These are phyloP conservation scores for Paramecium tetraurelia DNA, from an alignment of 73 alveolate species.

Conservation along the genomic window DNA sequence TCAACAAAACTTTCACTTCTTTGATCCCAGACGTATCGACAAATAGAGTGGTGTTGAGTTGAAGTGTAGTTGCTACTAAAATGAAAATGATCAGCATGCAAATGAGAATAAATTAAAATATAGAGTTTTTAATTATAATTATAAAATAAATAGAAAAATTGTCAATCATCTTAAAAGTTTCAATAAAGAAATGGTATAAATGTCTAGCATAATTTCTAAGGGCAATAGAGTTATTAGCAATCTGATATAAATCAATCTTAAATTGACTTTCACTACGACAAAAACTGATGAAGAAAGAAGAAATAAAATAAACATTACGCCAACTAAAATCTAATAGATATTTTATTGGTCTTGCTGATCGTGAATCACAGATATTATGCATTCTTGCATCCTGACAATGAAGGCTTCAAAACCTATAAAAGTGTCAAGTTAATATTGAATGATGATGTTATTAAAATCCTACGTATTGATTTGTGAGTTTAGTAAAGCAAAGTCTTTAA, in stretches of 20 bases:
- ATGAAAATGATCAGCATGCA: neutral
- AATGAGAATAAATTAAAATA: neutral
- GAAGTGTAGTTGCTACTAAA: neutral
- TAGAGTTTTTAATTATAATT: neutral
- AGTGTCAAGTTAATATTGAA: neutral
- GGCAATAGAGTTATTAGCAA: neutral
- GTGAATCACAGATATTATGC: neutral
- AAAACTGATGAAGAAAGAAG: neutral
- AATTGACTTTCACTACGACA: neutral
- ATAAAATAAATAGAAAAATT: neutral
- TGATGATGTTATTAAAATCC: neutral
- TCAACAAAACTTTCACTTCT: neutral
- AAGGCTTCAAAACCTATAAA: neutral
- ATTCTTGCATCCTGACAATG: neutral
- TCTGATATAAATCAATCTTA: neutral
- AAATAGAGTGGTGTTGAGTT: neutral
- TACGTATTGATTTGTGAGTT: neutral
- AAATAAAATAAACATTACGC: neutral
- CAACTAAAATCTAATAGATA: neutral
- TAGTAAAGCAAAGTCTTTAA: neutral
- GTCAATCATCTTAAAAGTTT: neutral
- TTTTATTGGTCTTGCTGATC: neutral
- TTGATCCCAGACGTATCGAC: neutral
- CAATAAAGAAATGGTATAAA: neutral
- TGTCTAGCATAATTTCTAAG: neutral